Conservation (phyloP, 1,284 basidiomycete species). For the Clitocybe nebularis region DNA sequence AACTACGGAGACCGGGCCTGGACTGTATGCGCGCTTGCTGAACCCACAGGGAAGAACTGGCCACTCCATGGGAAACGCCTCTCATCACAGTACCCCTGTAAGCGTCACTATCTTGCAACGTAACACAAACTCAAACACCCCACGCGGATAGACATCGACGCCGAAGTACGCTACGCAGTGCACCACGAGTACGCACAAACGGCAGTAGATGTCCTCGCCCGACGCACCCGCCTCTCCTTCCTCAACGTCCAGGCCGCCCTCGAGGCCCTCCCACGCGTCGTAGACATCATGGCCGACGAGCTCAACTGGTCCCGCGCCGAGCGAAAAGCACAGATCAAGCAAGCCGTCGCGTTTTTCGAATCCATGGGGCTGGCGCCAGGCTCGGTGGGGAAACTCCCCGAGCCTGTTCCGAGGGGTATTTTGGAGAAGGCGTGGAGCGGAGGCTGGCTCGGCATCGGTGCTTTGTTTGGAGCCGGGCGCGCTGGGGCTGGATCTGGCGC, state of each 20-base stretch:
- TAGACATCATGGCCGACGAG: constrained; percentile 79
- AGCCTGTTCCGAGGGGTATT: constrained; percentile 28
- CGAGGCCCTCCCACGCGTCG: constrained; percentile 80
- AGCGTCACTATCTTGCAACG: constrained; percentile 20
- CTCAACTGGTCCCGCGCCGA: constrained; percentile 13
- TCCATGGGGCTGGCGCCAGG: constrained; percentile 71
- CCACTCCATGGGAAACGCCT: constrained; percentile 85
- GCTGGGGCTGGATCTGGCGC: constrained; percentile 20
- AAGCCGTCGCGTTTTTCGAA: constrained; percentile 62
- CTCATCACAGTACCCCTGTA: constrained; percentile 76
- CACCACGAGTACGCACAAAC: constrained; percentile 90
- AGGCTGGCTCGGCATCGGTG: constrained; percentile 26
- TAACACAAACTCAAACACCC: not conserved
- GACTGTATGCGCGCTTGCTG: constrained; percentile 84
- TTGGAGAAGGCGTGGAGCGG: constrained; percentile 32
- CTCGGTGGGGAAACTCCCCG: constrained; percentile 22
- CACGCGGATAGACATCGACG: constrained; percentile 72
- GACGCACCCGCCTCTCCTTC: constrained; percentile 89
- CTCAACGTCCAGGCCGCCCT: constrained; percentile 88
- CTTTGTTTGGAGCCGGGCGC: constrained; percentile 23
- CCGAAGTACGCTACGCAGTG: constrained; percentile 89
- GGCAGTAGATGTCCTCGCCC: constrained; percentile 89
- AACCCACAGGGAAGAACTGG: constrained; percentile 78
- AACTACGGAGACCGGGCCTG: constrained; percentile 96
- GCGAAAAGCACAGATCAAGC: constrained; percentile 35